Evolutionary conservation across 208 protist species (phyloP).

Genomic region (Wallacemonas rigidus): DNA sequence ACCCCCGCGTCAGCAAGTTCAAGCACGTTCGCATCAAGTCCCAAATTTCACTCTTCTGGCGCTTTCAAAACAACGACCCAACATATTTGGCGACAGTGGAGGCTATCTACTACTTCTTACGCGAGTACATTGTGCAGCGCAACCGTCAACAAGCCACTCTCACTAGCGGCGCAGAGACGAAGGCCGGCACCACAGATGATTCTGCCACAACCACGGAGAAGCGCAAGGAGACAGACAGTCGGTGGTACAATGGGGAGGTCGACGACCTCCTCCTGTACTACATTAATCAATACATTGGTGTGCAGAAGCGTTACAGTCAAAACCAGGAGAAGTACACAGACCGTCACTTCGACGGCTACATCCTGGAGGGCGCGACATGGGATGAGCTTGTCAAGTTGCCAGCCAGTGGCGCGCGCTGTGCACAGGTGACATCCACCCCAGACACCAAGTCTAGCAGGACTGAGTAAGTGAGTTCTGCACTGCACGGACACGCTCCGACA

Average conservation of each 20-base stretch:
- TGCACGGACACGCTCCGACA: too few relatives aligned
- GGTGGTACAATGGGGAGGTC: slow-evolving; percentile 88
- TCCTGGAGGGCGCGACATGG: slow-evolving; percentile 69
- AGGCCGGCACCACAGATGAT: neutral
- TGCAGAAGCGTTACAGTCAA: slow-evolving; percentile 85
- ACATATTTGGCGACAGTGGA: slow-evolving; percentile 94
- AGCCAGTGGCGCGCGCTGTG: neutral
- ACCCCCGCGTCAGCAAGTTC: slow-evolving; percentile 73
- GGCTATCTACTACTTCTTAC: slow-evolving; percentile 95
- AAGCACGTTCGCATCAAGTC: slow-evolving; percentile 82
- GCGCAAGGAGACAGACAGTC: neutral
- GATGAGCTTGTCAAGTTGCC: slow-evolving; percentile 55
- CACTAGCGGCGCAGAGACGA: neutral
- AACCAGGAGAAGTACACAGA: slow-evolving; percentile 67
- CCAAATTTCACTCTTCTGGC: slow-evolving; percentile 93
- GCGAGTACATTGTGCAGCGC: slow-evolving; percentile 80
- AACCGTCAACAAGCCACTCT: slow-evolving; percentile 33
- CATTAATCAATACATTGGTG: slow-evolving; percentile 92
- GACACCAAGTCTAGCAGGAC: slow-evolving; percentile 2
- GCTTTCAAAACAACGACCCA: slow-evolving; percentile 92
- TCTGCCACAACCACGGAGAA: slow-evolving; percentile 8
- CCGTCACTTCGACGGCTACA: slow-evolving; percentile 86
- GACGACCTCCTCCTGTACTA: slow-evolving; percentile 96
- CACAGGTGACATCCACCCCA: neutral
- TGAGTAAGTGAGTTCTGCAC: neutral